A percentile compares a stretch with the other conserved stretches of the same genome.
Evolutionary conservation across 1,284 basidiomycete genomes (phyloP).

Genomic region (Acaromyces ingoldii): DNA sequence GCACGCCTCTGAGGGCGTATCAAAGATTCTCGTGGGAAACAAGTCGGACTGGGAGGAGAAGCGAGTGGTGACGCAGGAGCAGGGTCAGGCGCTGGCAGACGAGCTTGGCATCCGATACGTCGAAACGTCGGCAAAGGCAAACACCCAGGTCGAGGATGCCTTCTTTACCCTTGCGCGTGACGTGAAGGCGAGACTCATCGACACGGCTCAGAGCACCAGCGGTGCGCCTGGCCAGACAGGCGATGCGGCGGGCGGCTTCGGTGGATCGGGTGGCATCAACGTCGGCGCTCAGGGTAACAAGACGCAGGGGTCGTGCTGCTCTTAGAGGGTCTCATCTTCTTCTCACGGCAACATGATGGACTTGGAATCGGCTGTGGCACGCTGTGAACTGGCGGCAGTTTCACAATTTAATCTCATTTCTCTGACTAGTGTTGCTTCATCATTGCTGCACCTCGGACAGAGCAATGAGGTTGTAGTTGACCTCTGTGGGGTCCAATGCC

Average conservation of each 20-base stretch:
- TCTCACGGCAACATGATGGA: too few relatives aligned
- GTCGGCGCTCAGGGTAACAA: too few relatives aligned
- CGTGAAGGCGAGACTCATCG: slow-evolving; percentile 84
- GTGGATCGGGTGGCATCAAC: slow-evolving; percentile 2
- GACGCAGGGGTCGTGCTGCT: too few relatives aligned
- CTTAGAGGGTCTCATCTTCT: too few relatives aligned
- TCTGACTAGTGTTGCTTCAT: too few relatives aligned
- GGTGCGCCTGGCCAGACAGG: too few relatives aligned
- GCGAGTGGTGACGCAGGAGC: slow-evolving; percentile 79
- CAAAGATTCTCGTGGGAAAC: slow-evolving; percentile 98
- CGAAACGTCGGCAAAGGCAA: slow-evolving; percentile 96
- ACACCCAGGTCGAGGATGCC: slow-evolving; percentile 96
- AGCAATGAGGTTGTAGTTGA: slow-evolving; percentile 49
- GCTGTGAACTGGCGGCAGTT: too few relatives aligned
- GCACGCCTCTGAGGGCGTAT: slow-evolving; percentile 95
- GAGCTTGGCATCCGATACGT: slow-evolving; percentile 92
- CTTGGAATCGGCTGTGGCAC: too few relatives aligned
- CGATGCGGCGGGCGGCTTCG: neutral
- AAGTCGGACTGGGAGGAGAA: slow-evolving; percentile 99
- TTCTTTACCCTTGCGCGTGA: slow-evolving; percentile 88
- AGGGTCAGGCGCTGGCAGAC: slow-evolving; percentile 66
- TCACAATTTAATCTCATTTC: too few relatives aligned
- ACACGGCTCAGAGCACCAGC: slow-evolving; percentile 54
- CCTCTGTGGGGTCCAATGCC: slow-evolving; percentile 32
- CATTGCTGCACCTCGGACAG: too few relatives aligned